These are phyloP conservation scores for Phytophthora palmivora DNA, from an alignment of 352 stramenopile species.

Conservation along the genomic window DNA sequence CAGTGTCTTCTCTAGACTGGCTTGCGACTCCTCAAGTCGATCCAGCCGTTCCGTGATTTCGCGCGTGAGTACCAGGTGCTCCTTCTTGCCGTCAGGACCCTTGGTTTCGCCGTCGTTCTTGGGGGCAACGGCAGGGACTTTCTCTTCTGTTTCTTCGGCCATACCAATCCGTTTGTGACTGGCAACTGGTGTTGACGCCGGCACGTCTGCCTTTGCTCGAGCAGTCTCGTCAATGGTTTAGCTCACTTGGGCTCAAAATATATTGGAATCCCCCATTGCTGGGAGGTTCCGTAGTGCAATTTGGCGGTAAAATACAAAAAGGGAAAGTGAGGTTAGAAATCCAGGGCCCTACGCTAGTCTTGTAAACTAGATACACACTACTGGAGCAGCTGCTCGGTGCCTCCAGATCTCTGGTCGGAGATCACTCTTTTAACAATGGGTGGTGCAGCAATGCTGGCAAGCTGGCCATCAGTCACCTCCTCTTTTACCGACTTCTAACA, in stretches of 20 bases:
- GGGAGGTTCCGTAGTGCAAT: no score
- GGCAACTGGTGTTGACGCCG: not conserved
- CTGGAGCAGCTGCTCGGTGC: no score
- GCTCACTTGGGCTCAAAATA: slow-evolving; percentile 1
- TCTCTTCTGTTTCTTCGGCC: not conserved
- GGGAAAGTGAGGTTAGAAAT: no score
- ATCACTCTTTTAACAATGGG: no score
- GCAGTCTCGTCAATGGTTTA: not conserved
- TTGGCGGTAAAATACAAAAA: no score
- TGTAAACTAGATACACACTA: no score
- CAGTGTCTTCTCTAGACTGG: slow-evolving; percentile 1
- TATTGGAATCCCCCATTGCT: not conserved
- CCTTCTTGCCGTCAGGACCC: not conserved
- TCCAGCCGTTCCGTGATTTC: not conserved
- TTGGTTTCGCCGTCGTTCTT: not conserved
- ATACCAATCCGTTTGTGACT: not conserved
- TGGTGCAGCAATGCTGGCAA: no score
- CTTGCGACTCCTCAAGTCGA: slow-evolving; percentile 4
- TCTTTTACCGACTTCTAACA: no score
- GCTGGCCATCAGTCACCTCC: no score
- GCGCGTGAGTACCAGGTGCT: slow-evolving; percentile 3
- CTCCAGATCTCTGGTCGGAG: no score
- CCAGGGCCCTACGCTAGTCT: no score
- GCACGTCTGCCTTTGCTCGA: no score
- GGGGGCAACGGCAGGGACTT: not conserved